Evolutionary conservation across 306 rosid genomes (phyloP).

Genomic region (Rosa lucieae): DNA sequence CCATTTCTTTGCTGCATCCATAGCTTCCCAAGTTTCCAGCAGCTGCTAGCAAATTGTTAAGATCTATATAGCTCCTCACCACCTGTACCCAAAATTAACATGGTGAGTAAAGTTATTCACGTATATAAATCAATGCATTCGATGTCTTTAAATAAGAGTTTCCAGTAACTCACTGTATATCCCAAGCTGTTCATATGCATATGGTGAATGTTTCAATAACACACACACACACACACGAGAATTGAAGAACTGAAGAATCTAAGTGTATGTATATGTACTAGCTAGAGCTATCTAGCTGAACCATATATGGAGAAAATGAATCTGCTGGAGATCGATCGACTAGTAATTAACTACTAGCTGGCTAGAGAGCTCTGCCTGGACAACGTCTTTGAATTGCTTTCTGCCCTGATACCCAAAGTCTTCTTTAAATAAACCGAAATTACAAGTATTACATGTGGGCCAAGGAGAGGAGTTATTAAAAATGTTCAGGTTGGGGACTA

Average conservation of each 20-base stretch:
- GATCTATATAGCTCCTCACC: background rate
- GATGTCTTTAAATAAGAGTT: background rate
- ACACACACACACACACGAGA: too few relatives aligned
- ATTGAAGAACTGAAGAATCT: background rate
- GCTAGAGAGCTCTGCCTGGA: background rate
- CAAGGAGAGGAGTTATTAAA: background rate
- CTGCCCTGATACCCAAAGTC: background rate
- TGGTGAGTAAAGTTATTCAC: background rate
- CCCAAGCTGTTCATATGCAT: background rate
- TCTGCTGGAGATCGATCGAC: background rate
- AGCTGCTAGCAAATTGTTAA: background rate
- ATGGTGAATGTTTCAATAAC: background rate
- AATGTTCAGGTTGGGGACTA: background rate
- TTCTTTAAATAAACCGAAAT: background rate
- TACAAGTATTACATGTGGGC: background rate
- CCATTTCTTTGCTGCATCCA: conserved; percentile 17
- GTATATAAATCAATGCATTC: background rate
- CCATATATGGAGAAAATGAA: background rate
- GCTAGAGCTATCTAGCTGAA: background rate
- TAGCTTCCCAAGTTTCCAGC: background rate
- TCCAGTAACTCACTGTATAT: background rate
- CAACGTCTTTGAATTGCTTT: background rate
- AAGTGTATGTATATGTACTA: background rate
- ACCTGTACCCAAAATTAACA: background rate
- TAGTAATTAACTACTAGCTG: background rate